Evolutionary conservation across 192 early-diverging fungal species (phyloP).

Genomic region (Spizellomyces punctatus): DNA sequence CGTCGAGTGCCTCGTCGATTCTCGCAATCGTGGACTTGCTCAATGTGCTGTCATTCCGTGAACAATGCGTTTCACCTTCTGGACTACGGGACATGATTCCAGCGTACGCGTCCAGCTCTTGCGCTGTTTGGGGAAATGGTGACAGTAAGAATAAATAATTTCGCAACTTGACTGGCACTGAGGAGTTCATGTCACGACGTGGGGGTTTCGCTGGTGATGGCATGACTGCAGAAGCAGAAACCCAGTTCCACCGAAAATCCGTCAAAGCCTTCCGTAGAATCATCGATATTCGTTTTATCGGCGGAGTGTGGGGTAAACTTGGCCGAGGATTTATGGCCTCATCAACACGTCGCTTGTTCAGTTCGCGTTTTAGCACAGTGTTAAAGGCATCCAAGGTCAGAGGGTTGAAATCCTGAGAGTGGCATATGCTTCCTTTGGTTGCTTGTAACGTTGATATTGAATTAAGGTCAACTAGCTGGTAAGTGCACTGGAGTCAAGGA

Average conservation of each 20-base stretch:
- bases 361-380: neutral
- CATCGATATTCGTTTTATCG: neutral
- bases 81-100: neutral
- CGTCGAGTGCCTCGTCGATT: neutral
- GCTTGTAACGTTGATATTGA: slow-evolving; percentile 5
- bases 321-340: no score
- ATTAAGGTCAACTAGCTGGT: slow-evolving; percentile 3
- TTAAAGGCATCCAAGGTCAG: neutral
- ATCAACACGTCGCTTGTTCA: no score
- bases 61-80: no score
- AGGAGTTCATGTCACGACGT: neutral
- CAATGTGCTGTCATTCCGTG: no score
- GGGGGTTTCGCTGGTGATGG: slow-evolving; percentile 3
- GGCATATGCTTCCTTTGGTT: neutral
- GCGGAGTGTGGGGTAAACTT: neutral
- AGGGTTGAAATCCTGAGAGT: slow-evolving; percentile 14
- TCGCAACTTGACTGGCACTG: slow-evolving; percentile 12
- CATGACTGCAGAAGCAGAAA: neutral
- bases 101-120: neutral
- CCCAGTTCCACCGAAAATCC: slow-evolving; percentile 28
- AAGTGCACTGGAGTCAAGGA: no score
- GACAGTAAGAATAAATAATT: slow-evolving; percentile 19
- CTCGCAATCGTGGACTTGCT: neutral
- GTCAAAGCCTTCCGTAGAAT: slow-evolving; percentile 7
- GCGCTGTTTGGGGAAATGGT: neutral